Conservation (phyloP, 2,329 filamentous ascomycete species). For the Aureobasidium sp. region DNA sequence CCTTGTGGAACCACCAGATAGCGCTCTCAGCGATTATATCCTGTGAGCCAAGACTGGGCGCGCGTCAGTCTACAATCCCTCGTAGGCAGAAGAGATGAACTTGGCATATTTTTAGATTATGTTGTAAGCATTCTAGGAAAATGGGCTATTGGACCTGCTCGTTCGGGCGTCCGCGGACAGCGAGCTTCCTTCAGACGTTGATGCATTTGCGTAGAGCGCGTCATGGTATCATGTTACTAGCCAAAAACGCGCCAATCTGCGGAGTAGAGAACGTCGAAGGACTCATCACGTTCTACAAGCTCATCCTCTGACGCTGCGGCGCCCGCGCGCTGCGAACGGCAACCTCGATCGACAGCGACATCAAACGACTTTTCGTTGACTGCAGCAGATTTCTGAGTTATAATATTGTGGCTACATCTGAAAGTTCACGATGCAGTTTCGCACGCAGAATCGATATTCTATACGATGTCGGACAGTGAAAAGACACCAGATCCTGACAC, state of each 20-base stretch:
- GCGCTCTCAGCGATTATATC: neutral
- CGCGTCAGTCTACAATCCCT: neutral
- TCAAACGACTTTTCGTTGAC: neutral
- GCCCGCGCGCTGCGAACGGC: neutral
- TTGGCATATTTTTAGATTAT: neutral
- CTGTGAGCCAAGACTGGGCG: neutral
- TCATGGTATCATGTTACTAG: no score
- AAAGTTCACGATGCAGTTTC: neutral
- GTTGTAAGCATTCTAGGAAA: neutral
- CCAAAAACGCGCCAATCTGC: neutral
- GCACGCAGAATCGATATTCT: neutral
- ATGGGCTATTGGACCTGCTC: neutral
- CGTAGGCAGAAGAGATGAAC: neutral
- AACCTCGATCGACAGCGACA: neutral
- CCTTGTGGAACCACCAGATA: neutral
- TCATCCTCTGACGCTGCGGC: neutral
- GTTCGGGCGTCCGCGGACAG: conserved; percentile 1
- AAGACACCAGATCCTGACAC: neutral
- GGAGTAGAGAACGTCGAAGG: neutral
- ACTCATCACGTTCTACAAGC: neutral
- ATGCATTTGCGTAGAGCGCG: neutral
- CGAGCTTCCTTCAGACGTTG: neutral
- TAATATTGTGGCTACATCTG: neutral
- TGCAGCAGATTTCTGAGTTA: neutral
- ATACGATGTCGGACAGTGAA: neutral